phyloP scores from a whole-genome alignment of 805 yeast genomes.

The Saturnispora hagleri region DNA sequence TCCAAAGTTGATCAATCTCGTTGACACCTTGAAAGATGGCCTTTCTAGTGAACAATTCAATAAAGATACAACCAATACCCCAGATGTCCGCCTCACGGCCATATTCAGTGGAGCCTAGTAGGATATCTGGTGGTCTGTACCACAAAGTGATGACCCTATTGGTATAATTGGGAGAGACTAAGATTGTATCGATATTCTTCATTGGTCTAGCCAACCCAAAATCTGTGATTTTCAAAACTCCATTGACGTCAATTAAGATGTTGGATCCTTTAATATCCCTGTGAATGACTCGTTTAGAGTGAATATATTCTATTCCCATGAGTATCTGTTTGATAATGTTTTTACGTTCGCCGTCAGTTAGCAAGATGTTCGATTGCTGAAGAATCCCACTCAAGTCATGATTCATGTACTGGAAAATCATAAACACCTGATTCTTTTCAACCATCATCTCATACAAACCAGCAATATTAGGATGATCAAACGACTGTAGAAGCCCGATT shows the following conservation, averaged over 20 bases:
- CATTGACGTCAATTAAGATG: slow-evolving; percentile 53
- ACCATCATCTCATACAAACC: slow-evolving; percentile 86
- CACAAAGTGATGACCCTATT: slow-evolving; percentile 92
- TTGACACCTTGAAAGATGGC: slow-evolving; percentile 86
- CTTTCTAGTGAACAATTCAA: slow-evolving; percentile 65
- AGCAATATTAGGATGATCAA: slow-evolving; percentile 75
- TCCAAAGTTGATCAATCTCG: slow-evolving; percentile 73
- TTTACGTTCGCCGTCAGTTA: slow-evolving; percentile 59
- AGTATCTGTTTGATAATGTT: slow-evolving; percentile 56
- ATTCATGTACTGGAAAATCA: slow-evolving; percentile 90
- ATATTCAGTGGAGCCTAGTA: slow-evolving; percentile 84
- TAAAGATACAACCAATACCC: slow-evolving; percentile 90
- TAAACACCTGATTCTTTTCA: slow-evolving; percentile 61
- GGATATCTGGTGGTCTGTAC: slow-evolving; percentile 94
- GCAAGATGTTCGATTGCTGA: slow-evolving; percentile 57
- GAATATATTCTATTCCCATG: slow-evolving; percentile 62
- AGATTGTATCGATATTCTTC: slow-evolving; percentile 41
- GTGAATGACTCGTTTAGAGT: slow-evolving; percentile 59
- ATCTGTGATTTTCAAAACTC: slow-evolving; percentile 65
- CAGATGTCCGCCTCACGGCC: slow-evolving; percentile 90
- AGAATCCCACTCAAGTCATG: slow-evolving; percentile 88
- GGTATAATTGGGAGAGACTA: slow-evolving; percentile 71
- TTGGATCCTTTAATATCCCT: slow-evolving; percentile 80
- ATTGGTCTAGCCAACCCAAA: slow-evolving; percentile 75
- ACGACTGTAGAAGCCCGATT: slow-evolving; percentile 72